phyloP scores from a whole-genome alignment of 139 green algal species.

The Chlamydomonas applanata region DNA sequence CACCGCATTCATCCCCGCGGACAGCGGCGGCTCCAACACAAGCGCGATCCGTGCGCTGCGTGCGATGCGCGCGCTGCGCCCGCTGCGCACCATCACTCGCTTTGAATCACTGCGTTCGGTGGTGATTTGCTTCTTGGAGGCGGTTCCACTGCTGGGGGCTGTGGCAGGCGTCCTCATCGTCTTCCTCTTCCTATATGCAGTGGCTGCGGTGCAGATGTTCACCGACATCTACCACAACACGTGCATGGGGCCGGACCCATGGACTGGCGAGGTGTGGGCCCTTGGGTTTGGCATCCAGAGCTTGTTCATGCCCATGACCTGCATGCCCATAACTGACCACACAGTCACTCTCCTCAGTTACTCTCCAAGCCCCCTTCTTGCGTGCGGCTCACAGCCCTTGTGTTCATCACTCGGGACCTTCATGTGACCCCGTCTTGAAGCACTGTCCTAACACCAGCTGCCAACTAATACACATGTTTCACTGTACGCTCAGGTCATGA shows the following conservation, averaged over 20 bases:
- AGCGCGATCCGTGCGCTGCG: slow-evolving; percentile 56
- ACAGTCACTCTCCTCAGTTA: too few relatives aligned
- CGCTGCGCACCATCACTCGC: slow-evolving; percentile 80
- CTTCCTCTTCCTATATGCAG: slow-evolving; percentile 74
- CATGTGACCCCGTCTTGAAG: too few relatives aligned
- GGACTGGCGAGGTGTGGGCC: neutral
- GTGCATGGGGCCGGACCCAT: slow-evolving; percentile 37
- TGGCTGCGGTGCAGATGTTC: slow-evolving; percentile 60
- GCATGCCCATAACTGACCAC: neutral
- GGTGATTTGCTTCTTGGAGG: slow-evolving; percentile 77
- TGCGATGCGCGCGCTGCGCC: slow-evolving; percentile 69
- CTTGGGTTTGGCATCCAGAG: neutral
- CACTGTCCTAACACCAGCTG: too few relatives aligned
- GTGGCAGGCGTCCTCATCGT: slow-evolving; percentile 65
- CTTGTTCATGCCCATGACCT: neutral
- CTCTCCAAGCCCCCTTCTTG: too few relatives aligned
- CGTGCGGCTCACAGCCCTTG: too few relatives aligned
- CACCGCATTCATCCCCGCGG: slow-evolving; percentile 52
- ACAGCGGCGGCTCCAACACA: slow-evolving; percentile 18
- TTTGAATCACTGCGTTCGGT: slow-evolving; percentile 66
- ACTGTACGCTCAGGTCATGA: neutral
- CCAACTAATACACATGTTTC: too few relatives aligned
- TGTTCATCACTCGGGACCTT: too few relatives aligned
- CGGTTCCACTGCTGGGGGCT: slow-evolving; percentile 65
- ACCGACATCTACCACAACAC: slow-evolving; percentile 55